Base-by-base conservation (phyloP, 495 filamentous ascomycete species). In the Physcia stellaris region DNA sequence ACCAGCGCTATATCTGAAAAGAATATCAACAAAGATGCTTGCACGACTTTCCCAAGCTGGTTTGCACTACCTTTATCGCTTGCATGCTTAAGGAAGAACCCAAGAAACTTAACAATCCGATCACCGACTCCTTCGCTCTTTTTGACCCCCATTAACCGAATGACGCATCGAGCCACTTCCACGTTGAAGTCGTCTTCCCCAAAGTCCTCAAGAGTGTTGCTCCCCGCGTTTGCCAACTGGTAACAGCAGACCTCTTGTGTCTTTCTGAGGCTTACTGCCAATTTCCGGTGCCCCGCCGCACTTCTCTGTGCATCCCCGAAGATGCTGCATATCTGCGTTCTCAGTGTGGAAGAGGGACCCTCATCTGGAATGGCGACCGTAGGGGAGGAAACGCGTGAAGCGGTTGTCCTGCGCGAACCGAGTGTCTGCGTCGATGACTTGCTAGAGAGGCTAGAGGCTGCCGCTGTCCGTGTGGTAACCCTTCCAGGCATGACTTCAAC, bases 71-170 rank as follows among this genome's bases (percentile, higher is more conserved):
- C 83, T 62, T 92, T 94, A 54, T 92, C 86, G 31, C 71, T 73
- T 9, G 90, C 76, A 55, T 86, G 72, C 32, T 73, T 75, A 45
- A 99, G 56, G 59, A 92, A 99, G 26, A 80, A 62, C 15, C 83
- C 86, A 48, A 88, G 60, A 56, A 96, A 95, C 29, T 83, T 70
- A 36, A 96, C 66, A 26, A 80, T 67, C 43, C 82, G 75, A 56
- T 99, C 90, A 18, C 86, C 90, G 3, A 83, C 86, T 21, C 74
- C 68, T 61, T 99, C 90, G 24, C 79, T 80, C 67, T 94, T 95
- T 66, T 93, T 94, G 19, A 96, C 79, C 2, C 75, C 66, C 63
- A 96, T 68, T 39, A 87, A 66, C 28, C 87, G 71, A 40, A 88
- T 60, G 26, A 94, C 68, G 49, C 86, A 94, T 52, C 86, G 68